Percentiles rank a stretch among this genome's conserved stretches.
These are phyloP conservation scores for Potentilla sterilis DNA, from an alignment of 306 rosid species.

Conservation along the genomic window DNA sequence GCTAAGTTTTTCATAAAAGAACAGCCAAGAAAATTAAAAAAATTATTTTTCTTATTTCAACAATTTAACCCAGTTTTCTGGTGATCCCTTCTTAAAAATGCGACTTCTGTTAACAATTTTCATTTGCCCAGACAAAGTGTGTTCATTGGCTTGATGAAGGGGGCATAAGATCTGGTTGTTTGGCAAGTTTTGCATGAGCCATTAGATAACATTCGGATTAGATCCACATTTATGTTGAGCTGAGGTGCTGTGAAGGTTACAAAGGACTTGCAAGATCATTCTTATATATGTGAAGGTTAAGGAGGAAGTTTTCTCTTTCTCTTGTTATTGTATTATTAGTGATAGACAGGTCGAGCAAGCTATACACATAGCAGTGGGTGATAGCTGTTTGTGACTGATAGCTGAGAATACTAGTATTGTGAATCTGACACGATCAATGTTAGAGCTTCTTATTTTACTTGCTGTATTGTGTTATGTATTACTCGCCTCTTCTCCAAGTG, in stretches of 20 bases:
- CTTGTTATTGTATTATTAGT: not conserved
- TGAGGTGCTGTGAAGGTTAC: conserved; percentile 5
- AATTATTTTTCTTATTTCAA: not conserved
- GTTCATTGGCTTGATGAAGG: conserved; percentile 64
- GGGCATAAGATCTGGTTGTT: not conserved
- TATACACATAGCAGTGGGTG: not conserved
- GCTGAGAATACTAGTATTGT: not conserved
- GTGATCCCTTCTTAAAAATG: not conserved
- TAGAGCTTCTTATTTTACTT: not conserved
- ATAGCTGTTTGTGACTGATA: not conserved
- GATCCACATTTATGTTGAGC: not conserved
- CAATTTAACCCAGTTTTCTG: not conserved
- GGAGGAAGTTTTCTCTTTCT: conserved; percentile 14
- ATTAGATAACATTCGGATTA: not conserved
- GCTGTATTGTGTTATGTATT: not conserved
- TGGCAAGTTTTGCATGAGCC: not conserved
- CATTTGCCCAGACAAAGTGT: conserved; percentile 71
- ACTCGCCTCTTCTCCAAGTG: not conserved
- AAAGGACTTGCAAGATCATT: conserved; percentile 9
- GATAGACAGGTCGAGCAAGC: not conserved
- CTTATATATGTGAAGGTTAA: not conserved
- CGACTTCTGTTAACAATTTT: conserved; percentile 24
- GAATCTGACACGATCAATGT: not conserved
- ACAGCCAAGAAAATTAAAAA: not conserved
- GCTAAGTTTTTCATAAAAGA: not conserved